phyloP scores from a whole-genome alignment of 352 stramenopile genomes.

The Globisporangium okanoganense region DNA sequence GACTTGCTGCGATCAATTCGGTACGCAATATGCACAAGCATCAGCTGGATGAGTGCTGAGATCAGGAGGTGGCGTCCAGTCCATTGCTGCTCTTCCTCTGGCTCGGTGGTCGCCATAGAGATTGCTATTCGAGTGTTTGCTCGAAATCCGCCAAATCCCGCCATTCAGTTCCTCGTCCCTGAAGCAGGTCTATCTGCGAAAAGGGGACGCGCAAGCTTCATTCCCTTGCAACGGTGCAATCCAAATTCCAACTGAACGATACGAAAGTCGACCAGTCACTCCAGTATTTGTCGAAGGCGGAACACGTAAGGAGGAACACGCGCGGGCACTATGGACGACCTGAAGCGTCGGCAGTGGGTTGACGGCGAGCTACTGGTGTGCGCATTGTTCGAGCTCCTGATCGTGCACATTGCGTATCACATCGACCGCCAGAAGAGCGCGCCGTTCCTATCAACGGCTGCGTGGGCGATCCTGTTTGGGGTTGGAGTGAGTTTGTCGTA shows the following conservation, averaged over 20 bases:
- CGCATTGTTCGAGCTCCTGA: no score
- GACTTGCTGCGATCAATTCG: constrained; percentile 38
- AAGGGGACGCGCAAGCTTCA: not conserved
- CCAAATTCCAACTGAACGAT: no score
- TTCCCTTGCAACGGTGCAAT: not conserved
- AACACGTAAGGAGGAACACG: no score
- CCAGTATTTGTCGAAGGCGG: not conserved
- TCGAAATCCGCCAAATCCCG: not conserved
- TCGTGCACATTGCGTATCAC: no score
- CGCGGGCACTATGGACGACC: no score
- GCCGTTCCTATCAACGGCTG: constrained; percentile 63
- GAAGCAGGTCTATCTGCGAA: not conserved
- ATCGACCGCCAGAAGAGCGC: no score
- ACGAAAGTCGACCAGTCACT: not conserved
- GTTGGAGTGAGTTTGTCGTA: constrained; percentile 1
- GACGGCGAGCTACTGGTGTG: no score
- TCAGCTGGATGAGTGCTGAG: constrained; percentile 40
- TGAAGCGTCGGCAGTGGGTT: no score
- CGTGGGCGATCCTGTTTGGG: constrained; percentile 59
- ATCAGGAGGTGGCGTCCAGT: constrained; percentile 42
- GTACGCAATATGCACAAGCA: constrained; percentile 52
- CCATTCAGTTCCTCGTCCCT: not conserved
- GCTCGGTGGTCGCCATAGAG: not conserved
- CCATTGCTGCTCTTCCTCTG: constrained; percentile 21
- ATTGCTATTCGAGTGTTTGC: not conserved